Conservation (phyloP, 169 alveolate species). For the Theileria equi region DNA sequence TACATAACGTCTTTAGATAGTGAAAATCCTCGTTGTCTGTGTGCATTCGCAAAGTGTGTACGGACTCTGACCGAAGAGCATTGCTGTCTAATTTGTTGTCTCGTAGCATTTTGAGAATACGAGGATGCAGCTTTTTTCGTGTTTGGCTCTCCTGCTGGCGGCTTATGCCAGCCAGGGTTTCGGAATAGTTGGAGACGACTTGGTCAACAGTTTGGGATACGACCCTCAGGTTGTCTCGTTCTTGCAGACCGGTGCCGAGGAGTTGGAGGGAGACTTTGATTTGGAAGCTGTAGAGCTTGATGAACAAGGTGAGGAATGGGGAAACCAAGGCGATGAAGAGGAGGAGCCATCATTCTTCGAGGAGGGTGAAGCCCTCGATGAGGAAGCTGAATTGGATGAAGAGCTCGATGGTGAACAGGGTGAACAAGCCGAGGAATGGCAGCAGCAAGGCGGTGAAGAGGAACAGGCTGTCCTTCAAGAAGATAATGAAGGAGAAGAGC, state of each 20-base stretch:
- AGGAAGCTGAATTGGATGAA: neutral
- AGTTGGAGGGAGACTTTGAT: slow-evolving; percentile 5
- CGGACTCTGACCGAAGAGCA: no score
- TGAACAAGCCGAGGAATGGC: neutral
- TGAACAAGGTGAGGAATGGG: neutral
- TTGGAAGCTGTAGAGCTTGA: slow-evolving; percentile 4
- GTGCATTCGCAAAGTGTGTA: no score
- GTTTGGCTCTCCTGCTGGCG: no score
- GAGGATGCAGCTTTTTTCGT: no score
- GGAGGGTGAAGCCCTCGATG: slow-evolving; percentile 17
- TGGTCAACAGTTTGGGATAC: slow-evolving; percentile 1
- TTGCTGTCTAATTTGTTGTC: no score
- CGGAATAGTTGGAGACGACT: no score
- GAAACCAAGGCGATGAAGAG: neutral
- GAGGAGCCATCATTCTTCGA: slow-evolving; percentile 12
- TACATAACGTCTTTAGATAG: no score
- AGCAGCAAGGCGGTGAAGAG: neutral
- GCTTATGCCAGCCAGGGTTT: no score
- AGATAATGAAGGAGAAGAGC: neutral
- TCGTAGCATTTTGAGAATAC: no score
- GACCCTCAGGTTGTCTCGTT: slow-evolving; percentile 11
- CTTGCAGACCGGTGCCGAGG: slow-evolving; percentile 33
- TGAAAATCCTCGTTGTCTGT: no score
- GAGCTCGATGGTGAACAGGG: neutral
- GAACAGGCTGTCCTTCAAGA: neutral